phyloP scores from a whole-genome alignment of 1,284 basidiomycete genomes.

The Thelephora terrestris region DNA sequence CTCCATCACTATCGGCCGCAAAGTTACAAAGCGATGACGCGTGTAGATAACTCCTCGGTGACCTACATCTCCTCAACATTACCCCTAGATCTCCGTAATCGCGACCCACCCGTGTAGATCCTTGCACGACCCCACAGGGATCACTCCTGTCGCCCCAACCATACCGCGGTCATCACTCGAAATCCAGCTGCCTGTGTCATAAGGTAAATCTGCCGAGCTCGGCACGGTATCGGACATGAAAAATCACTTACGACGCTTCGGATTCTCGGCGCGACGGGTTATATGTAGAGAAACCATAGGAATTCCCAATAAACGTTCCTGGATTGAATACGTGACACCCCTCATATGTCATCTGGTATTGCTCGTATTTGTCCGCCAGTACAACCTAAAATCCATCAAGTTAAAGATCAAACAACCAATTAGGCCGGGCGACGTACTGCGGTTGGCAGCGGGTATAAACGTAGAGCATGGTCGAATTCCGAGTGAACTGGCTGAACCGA shows the following conservation, averaged over 20 bases:
- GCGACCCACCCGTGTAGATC: no score
- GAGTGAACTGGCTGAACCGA: constrained; percentile 82
- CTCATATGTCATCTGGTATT: constrained; percentile 94
- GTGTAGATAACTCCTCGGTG: no score
- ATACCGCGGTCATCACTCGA: no score
- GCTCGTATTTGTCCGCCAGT: constrained; percentile 95
- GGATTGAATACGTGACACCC: constrained; percentile 99
- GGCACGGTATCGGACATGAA: background rate
- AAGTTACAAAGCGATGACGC: no score
- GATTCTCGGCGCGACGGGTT: constrained; percentile 70
- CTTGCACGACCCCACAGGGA: no score
- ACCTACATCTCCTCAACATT: no score
- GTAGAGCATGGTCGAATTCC: constrained; percentile 88
- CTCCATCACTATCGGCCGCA: no score
- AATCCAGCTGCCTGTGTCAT: no score
- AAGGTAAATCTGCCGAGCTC: no score
- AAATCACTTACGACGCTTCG: constrained; percentile 55
- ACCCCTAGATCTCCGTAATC: no score
- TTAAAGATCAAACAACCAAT: constrained; percentile 5
- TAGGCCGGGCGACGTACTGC: constrained; percentile 44
- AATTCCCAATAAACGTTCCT: constrained; percentile 74
- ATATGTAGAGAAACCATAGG: constrained; percentile 82
- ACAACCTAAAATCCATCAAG: constrained; percentile 53
- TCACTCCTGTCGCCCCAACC: no score
- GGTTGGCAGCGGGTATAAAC: constrained; percentile 93